Conservation (phyloP, 768 basidiomycete genomes). For the Amanita molliuscula region DNA sequence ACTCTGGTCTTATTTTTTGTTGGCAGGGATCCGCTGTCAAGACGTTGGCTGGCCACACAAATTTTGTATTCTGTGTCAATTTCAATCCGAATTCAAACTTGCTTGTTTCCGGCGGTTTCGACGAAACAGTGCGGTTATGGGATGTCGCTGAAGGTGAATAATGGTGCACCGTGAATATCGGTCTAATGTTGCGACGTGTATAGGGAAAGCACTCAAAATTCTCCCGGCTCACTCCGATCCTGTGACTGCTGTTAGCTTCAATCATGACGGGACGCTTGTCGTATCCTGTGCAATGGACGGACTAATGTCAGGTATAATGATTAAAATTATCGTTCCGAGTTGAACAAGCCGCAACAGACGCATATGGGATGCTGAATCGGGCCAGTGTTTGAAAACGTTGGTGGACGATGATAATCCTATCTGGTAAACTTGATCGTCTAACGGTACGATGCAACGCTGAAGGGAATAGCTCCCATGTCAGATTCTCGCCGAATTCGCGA, state of each 20-base stretch:
- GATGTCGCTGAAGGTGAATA: conserved; percentile 78
- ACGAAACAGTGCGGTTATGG: conserved; percentile 97
- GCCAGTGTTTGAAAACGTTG: conserved; percentile 94
- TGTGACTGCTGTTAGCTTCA: conserved; percentile 90
- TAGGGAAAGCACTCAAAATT: conserved; percentile 78
- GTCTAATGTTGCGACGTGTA: background rate
- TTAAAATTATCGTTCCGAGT: background rate
- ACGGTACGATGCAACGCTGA: conserved; percentile 1
- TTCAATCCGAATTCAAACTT: conserved; percentile 88
- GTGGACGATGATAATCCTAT: conserved; percentile 96
- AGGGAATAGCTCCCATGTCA: conserved; percentile 62
- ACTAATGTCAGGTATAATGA: conserved; percentile 60
- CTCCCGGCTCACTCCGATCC: conserved; percentile 97
- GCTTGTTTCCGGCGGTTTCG: conserved; percentile 88
- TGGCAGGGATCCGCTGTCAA: conserved; percentile 49
- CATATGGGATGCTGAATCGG: conserved; percentile 95
- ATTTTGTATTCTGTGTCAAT: conserved; percentile 89
- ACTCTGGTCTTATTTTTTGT: conserved; percentile 6
- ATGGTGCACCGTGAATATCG: background rate
- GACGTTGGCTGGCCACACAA: conserved; percentile 77
- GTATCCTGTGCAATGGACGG: conserved; percentile 97
- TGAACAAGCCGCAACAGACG: conserved; percentile 42
- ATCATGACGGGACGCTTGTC: conserved; percentile 89
- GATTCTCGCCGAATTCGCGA: conserved; percentile 87
- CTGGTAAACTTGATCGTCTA: conserved; percentile 37